These are phyloP conservation scores for Pseudoscleropodium purum DNA, from an alignment of 225 moss, liverwort and hornwort species.

Conservation along the genomic window DNA sequence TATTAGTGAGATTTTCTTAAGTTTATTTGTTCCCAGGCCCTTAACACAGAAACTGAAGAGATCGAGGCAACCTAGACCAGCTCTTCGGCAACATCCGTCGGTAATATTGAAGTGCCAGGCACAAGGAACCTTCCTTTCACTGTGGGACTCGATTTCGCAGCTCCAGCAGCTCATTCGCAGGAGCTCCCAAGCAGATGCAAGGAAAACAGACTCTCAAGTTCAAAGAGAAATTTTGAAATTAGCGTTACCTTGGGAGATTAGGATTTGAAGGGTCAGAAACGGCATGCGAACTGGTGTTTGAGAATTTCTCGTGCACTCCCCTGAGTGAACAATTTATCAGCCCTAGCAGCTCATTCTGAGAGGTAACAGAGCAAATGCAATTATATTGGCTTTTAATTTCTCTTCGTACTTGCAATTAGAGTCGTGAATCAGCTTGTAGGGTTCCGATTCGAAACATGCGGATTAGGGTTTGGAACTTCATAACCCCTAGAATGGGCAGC, in stretches of 20 bases:
- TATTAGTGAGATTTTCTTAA: background rate
- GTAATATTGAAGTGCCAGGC: too few species aligned
- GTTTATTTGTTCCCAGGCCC: background rate
- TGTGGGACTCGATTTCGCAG: background rate
- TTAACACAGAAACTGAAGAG: background rate
- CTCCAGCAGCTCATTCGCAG: background rate
- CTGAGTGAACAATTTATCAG: background rate
- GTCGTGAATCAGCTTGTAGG: background rate
- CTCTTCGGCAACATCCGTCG: background rate
- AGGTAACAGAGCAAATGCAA: background rate
- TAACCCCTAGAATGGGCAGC: background rate
- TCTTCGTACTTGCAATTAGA: background rate
- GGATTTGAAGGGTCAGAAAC: background rate
- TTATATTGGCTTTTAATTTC: background rate
- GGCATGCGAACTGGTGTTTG: background rate
- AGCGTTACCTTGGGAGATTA: background rate
- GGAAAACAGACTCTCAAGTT: background rate
- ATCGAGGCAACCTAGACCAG: background rate
- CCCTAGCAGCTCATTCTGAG: background rate
- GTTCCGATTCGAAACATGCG: background rate
- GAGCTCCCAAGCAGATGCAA: background rate
- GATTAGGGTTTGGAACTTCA: background rate
- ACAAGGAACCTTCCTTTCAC: background rate
- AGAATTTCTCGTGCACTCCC: background rate
- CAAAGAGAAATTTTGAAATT: background rate